Evolutionary conservation across 805 yeast species (phyloP), one percentile per base, ranked within the genome.

Genomic region (Metschnikowia gelsemii): DNA sequence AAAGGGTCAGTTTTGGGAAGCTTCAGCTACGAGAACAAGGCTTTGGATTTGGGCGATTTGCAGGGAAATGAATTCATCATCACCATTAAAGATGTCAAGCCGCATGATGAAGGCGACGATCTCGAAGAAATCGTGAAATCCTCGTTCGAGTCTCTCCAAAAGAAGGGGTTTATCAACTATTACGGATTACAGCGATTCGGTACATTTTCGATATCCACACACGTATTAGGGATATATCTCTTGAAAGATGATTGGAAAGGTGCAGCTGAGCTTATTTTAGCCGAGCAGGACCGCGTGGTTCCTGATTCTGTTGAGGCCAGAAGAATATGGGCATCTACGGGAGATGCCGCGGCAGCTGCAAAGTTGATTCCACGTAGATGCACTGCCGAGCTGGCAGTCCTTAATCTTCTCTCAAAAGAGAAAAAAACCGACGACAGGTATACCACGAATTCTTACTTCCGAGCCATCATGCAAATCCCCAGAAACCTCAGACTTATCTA

Each of bases 171-270:
- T 56, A 84, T 93, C 49, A 93, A 93, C 62, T 93, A 93, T 59
- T 93, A 77, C 61, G 99, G 99, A n/a, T 84, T 93, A 90, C 99
- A 93, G 69, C 73, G 99, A 57, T 93, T 93, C 61, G 99, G 99
- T 21, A 90, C 99, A 0, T 91, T 88, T 57, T 86, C 96, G 9
- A 74, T 89, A 21, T 87, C 98, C 2, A 90, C 99, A 0, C 97
- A 93, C 62, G 76, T 74, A 22, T 72, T 90, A 40, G 99, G 99
- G 35, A 78, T 78, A 47, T 74, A 74, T 47, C 70, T 91, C 20
- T 66, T 93, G 36, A 72, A 78, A 35, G 79, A 78, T 25, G 80
- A 89, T 42, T 93, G 95, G 89, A 76, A 84, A 52, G 73, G 70
- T 11, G 96, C 95, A 1, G 91, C 75, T 5, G 85, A 87, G 40